These are phyloP conservation scores for Microthlaspi erraticum DNA, from an alignment of 345 rosid species.

Conservation along the genomic window DNA sequence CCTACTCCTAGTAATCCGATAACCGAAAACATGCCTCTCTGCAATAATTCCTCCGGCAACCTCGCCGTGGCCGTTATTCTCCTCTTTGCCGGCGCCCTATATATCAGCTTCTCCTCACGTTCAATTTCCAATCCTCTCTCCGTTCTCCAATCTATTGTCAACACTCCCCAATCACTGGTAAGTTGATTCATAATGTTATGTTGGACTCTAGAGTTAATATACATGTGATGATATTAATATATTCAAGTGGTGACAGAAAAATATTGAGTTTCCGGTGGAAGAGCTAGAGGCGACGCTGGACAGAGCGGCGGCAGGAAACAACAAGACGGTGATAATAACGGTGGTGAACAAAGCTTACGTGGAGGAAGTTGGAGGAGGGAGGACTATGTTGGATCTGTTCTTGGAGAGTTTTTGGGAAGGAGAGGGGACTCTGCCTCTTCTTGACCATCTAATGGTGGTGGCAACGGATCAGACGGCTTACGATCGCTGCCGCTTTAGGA, in stretches of 20 bases:
- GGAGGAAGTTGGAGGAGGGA: conserved; percentile 49
- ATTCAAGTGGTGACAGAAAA: conserved; percentile 23
- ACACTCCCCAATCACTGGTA: conserved; percentile 34
- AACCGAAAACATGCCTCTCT: conserved; percentile 43
- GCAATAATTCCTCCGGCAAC: conserved; percentile 25
- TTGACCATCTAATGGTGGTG: conserved; percentile 61
- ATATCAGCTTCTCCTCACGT: conserved; percentile 43
- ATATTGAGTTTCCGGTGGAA: conserved; percentile 42
- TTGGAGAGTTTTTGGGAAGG: conserved; percentile 83
- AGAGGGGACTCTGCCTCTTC: conserved; percentile 56
- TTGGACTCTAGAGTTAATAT: not conserved
- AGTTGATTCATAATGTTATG: not conserved
- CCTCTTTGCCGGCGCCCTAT: conserved; percentile 50
- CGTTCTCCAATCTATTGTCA: conserved; percentile 1
- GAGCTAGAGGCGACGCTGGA: conserved; percentile 52
- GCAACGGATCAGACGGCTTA: conserved; percentile 71
- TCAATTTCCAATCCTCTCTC: conserved; percentile 33
- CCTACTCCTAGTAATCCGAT: conserved; percentile 22
- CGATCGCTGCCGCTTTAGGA: conserved; percentile 63
- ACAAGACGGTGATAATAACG: conserved; percentile 67
- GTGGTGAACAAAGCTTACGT: conserved; percentile 74
- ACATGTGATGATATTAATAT: conserved; percentile 4
- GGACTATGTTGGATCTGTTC: conserved; percentile 73
- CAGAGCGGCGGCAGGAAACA: conserved; percentile 61
- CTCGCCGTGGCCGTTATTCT: conserved; percentile 37